phyloP scores from a whole-genome alignment of 331 rosid genomes.

The Pyracantha coccinea region DNA sequence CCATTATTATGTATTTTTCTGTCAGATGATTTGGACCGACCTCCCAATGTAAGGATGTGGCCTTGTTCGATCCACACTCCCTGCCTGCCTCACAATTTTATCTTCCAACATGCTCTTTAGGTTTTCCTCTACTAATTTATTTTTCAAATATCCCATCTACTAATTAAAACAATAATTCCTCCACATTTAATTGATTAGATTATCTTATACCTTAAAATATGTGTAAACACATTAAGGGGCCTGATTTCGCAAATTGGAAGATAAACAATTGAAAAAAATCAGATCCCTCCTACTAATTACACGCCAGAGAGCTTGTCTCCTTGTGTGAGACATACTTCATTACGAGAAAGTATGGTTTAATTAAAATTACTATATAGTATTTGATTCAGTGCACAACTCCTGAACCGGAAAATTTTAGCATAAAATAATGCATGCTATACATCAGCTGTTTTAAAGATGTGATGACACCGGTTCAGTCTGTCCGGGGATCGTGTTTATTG shows the following conservation, averaged over 20 bases:
- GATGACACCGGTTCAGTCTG: too few relatives aligned
- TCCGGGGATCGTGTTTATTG: too few relatives aligned
- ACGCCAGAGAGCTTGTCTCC: constrained; percentile 61
- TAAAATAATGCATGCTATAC: too few relatives aligned
- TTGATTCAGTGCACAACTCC: constrained; percentile 5
- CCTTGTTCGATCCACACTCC: constrained; percentile 55
- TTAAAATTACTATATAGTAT: not conserved
- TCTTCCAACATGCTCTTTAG: not conserved
- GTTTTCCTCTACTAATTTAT: too few relatives aligned
- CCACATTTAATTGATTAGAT: not conserved
- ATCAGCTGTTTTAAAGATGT: too few relatives aligned
- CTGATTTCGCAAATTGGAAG: not conserved
- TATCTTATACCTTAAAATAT: not conserved
- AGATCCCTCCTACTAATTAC: constrained; percentile 25
- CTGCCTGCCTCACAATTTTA: constrained; percentile 10
- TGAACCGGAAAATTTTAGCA: not conserved
- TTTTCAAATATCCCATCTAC: too few relatives aligned
- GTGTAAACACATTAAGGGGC: not conserved
- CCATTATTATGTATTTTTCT: constrained; percentile 21
- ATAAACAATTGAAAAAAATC: constrained; percentile 26
- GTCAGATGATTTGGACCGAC: constrained; percentile 23
- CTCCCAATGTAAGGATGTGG: constrained; percentile 31
- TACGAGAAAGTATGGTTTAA: constrained; percentile 11
- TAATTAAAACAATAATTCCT: too few relatives aligned
- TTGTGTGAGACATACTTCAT: constrained; percentile 41